Evolutionary conservation across 2,329 filamentous ascomycete genomes (phyloP).

Genomic region (Aureobasidium namibiae): DNA sequence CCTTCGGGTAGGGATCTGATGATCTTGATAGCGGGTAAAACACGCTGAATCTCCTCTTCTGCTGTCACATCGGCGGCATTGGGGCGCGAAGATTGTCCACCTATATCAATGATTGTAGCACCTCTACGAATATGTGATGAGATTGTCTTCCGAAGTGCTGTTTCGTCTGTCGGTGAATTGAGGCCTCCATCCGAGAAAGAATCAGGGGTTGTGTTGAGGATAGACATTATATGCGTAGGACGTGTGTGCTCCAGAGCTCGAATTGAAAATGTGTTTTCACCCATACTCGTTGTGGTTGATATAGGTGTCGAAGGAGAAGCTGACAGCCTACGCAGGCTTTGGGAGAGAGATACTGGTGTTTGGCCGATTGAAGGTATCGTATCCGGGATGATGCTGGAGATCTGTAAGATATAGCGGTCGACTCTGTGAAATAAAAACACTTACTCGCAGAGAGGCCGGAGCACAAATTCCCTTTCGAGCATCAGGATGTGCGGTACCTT

Average conservation of each 20-base stretch:
- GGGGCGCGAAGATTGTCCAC: slow-evolving; percentile 87
- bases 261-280: slow-evolving; percentile 38
- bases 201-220: slow-evolving; percentile 89
- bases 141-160: slow-evolving; percentile 50
- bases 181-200: slow-evolving; percentile 89
- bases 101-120: slow-evolving; percentile 81
- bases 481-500: slow-evolving; percentile 78
- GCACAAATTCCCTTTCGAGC: slow-evolving; percentile 85
- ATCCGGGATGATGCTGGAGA: slow-evolving; percentile 34
- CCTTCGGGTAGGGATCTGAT: slow-evolving; percentile 61
- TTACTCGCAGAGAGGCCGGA: slow-evolving; percentile 75
- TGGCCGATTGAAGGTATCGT: slow-evolving; percentile 26
- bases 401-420: neutral
- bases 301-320: slow-evolving; percentile 19
- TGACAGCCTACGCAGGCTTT: slow-evolving; percentile 1
- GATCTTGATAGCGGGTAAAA: slow-evolving; percentile 69
- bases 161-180: slow-evolving; percentile 42
- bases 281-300: slow-evolving; percentile 22
- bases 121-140: slow-evolving; percentile 56
- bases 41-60: slow-evolving; percentile 66
- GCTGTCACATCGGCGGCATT: slow-evolving; percentile 59
- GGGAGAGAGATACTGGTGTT: slow-evolving; percentile 14
- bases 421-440: slow-evolving; percentile 19
- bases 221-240: slow-evolving; percentile 78
- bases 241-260: slow-evolving; percentile 48